A percentile compares a stretch with the other conserved stretches of the same genome.
phyloP scores from a whole-genome alignment of 2,329 filamentous ascomycete species.

The Aspergillus flavus region DNA sequence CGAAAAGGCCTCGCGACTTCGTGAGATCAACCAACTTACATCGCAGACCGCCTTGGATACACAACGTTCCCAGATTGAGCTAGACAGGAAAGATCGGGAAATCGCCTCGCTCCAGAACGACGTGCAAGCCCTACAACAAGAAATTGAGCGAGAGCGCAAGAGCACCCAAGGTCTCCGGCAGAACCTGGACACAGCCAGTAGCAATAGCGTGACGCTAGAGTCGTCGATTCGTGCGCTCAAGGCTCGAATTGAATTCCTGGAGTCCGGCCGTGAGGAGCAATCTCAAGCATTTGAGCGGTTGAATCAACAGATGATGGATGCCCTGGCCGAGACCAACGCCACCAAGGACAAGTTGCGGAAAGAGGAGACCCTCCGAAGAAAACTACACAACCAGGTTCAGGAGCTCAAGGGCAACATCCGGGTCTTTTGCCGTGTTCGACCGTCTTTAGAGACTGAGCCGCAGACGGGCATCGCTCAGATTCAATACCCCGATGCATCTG shows the following conservation, averaged over 20 bases:
- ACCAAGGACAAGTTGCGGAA: conserved; percentile 81
- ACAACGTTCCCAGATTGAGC: conserved; percentile 45
- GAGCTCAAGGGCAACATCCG: conserved; percentile 98
- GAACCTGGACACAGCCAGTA: conserved; percentile 62
- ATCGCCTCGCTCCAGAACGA: conserved; percentile 47
- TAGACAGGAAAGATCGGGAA: conserved; percentile 59
- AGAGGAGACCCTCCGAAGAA: conserved; percentile 86
- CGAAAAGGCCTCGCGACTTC: conserved; percentile 49
- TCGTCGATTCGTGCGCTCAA: conserved; percentile 73
- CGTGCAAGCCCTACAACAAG: conserved; percentile 45
- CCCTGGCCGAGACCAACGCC: conserved; percentile 67
- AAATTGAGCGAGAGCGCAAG: conserved; percentile 64
- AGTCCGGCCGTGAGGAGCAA: conserved; percentile 86
- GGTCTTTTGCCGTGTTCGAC: conserved; percentile 94
- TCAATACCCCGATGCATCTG: conserved; percentile 74
- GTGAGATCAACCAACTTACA: conserved; percentile 42
- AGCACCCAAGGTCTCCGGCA: conserved; percentile 61
- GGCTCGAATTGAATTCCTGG: conserved; percentile 83
- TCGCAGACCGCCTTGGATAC: conserved; percentile 40
- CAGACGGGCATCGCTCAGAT: conserved; percentile 70
- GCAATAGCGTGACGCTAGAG: conserved; percentile 69
- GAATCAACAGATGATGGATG: conserved; percentile 78
- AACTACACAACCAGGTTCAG: conserved; percentile 96
- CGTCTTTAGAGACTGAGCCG: conserved; percentile 62
- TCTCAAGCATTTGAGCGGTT: conserved; percentile 82